A percentile compares a stretch with the other conserved stretches of the same genome.
These are phyloP conservation scores for Collybia sp. DNA, from an alignment of 768 basidiomycete genomes.

Conservation along the genomic window DNA sequence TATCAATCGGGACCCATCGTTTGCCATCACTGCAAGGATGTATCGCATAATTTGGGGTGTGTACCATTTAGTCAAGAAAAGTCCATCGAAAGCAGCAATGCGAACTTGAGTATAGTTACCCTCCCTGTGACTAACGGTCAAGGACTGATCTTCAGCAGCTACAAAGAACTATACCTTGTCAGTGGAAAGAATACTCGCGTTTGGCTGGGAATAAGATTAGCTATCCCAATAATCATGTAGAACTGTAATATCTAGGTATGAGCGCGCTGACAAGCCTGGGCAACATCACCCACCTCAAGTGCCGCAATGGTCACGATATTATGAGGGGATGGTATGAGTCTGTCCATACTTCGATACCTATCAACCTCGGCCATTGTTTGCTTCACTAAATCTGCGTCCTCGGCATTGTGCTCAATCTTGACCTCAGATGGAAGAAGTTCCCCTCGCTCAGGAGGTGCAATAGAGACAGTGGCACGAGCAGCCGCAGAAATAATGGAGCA, in stretches of 20 bases:
- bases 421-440: constrained; percentile 70
- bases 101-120: constrained; percentile 93
- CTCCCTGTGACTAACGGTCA: constrained; percentile 53
- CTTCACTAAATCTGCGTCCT: constrained; percentile 67
- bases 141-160: background rate
- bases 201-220: constrained; percentile 75
- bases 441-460: constrained; percentile 73
- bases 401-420: constrained; percentile 58
- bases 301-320: constrained; percentile 91
- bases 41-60: constrained; percentile 82
- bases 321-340: constrained; percentile 89
- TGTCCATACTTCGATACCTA: constrained; percentile 91
- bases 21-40: constrained; percentile 78
- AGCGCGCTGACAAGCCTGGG: constrained; percentile 1
- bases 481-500: constrained; percentile 81
- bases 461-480: constrained; percentile 74
- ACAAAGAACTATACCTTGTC: constrained; percentile 54
- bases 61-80: constrained; percentile 89
- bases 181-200: constrained; percentile 78
- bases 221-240: constrained; percentile 70
- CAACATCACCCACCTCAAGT: constrained; percentile 64
- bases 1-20: constrained; percentile 78
- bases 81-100: constrained; percentile 89
- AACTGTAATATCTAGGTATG: constrained; percentile 44
- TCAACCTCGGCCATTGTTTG: constrained; percentile 80